Conservation (phyloP, 768 basidiomycete species). For the Lactifluus hygrophoroides region DNA sequence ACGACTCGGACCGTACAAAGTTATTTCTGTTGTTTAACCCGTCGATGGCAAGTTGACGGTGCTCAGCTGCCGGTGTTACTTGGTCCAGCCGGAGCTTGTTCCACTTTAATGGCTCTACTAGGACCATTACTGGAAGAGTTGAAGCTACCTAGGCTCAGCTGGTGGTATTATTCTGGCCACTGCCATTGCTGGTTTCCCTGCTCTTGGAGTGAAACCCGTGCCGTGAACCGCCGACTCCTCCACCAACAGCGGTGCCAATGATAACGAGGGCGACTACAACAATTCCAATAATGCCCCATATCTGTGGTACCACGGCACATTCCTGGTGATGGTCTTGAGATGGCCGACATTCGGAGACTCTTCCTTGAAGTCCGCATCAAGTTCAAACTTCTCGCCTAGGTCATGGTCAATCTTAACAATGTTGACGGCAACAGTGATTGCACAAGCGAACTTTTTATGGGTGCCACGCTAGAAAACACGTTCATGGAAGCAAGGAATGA, state of each 20-base stretch:
- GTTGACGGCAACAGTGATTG: no score
- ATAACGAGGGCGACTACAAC: constrained; percentile 33
- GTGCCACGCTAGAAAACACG: constrained; percentile 21
- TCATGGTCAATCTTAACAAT: constrained; percentile 1
- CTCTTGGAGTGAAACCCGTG: neutral
- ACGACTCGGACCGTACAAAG: no score
- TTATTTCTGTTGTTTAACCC: no score
- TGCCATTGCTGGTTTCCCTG: no score
- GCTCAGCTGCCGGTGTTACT: no score
- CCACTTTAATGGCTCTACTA: neutral
- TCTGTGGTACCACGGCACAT: constrained; percentile 42
- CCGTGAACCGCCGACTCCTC: constrained; percentile 45
- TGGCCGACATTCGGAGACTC: constrained; percentile 14
- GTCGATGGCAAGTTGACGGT: no score
- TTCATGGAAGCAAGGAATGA: constrained; percentile 9
- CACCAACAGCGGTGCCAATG: constrained; percentile 47
- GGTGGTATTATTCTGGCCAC: no score
- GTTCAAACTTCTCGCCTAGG: constrained; percentile 91
- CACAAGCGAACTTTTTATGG: constrained; percentile 22
- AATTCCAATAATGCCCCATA: constrained; percentile 36
- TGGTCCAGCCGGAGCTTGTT: neutral
- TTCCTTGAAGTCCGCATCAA: constrained; percentile 71
- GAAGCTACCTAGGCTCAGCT: no score
- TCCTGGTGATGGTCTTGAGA: neutral
- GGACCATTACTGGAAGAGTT: neutral